Evolutionary conservation across 2,329 filamentous ascomycete genomes (phyloP).

Genomic region (Cercospora berteroae): DNA sequence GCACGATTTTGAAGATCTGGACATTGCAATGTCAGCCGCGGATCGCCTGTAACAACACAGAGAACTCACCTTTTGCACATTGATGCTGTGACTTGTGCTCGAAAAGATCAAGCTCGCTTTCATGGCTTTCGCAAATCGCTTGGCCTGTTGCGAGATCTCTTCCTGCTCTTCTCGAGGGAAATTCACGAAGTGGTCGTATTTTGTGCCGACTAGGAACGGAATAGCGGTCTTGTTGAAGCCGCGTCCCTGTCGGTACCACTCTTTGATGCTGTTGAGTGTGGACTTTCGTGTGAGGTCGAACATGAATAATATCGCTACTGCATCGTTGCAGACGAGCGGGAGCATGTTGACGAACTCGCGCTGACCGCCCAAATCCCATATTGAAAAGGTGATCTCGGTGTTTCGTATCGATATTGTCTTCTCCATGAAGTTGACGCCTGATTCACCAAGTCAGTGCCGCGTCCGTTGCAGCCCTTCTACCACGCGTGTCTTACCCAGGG

Average conservation of each 20-base stretch:
- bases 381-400: constrained; percentile 98
- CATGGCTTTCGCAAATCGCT: constrained; percentile 97
- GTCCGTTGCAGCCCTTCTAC: not conserved
- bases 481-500: constrained; percentile 60
- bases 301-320: constrained; percentile 98
- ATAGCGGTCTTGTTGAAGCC: constrained; percentile 99
- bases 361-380: constrained; percentile 97
- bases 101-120: constrained; percentile 96
- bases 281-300: constrained; percentile 98
- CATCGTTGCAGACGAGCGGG: constrained; percentile 97
- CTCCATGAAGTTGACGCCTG: constrained; percentile 98
- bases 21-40: not conserved
- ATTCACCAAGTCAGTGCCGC: constrained; percentile 9
- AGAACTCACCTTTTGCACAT: constrained; percentile 84
- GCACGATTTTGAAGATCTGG: constrained; percentile 98
- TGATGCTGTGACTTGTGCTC: constrained; percentile 98
- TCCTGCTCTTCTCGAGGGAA: constrained; percentile 97
- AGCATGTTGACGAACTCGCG: constrained; percentile 99
- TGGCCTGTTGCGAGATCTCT: constrained; percentile 96
- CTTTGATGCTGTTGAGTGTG: constrained; percentile 98
- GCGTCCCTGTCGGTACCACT: constrained; percentile 96
- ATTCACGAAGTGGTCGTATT: constrained; percentile 99
- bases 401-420: constrained; percentile 99
- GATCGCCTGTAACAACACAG: not conserved
- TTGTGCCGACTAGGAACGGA: constrained; percentile 92